These are phyloP conservation scores for Favolaschia claudopus DNA, from an alignment of 768 basidiomycete genomes.

Conservation along the genomic window DNA sequence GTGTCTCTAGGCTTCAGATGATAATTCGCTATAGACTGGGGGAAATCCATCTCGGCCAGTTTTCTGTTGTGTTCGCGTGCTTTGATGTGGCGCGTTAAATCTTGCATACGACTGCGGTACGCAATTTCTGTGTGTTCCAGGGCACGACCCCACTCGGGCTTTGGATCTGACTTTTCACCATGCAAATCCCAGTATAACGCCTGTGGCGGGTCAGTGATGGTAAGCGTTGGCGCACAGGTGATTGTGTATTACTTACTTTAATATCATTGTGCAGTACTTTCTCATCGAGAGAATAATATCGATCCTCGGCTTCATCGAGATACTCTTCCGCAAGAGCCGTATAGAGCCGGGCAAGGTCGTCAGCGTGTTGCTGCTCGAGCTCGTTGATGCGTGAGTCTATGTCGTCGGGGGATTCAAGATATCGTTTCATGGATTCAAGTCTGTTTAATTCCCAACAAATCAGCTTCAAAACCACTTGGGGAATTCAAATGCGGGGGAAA, in stretches of 20 bases:
- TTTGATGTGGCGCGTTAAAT: conserved; percentile 29
- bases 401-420: conserved; percentile 39
- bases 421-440: conserved; percentile 45
- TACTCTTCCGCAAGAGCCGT: conserved; percentile 45
- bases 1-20: conserved; percentile 46
- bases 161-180: conserved; percentile 13
- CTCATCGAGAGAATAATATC: conserved; percentile 43
- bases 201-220: conserved; percentile 22
- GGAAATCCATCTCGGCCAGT: conserved; percentile 41
- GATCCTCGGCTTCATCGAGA: conserved; percentile 41
- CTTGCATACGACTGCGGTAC: conserved; percentile 40
- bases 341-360: conserved; percentile 49
- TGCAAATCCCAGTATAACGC: conserved; percentile 34
- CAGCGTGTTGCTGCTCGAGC: conserved; percentile 37
- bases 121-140: conserved; percentile 29
- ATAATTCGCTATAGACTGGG: conserved; percentile 43
- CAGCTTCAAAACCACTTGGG: neutral
- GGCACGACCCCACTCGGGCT: conserved; percentile 39
- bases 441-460: conserved; percentile 27
- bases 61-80: conserved; percentile 27
- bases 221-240: neutral
- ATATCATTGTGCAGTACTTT: conserved; percentile 31
- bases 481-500: neutral
- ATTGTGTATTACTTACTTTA: conserved; percentile 24
- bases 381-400: conserved; percentile 35